A percentile compares a stretch with the other conserved stretches of the same genome.
Evolutionary conservation across 1,284 basidiomycete species (phyloP).

Genomic region (Cryptococcus neoformans): DNA sequence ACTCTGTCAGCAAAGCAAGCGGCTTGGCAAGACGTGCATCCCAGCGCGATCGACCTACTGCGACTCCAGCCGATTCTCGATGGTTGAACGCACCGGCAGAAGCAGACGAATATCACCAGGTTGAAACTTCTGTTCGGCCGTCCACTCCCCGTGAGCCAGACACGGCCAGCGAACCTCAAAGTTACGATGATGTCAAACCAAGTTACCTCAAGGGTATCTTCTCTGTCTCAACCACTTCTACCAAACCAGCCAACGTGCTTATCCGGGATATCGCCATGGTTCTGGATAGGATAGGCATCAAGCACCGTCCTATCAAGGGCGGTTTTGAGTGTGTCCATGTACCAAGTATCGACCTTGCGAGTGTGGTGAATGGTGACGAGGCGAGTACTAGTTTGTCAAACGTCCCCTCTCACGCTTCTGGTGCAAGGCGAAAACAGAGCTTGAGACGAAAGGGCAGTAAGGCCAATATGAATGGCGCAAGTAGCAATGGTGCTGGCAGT

Average conservation of each 20-base stretch:
- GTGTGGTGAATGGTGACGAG: constrained; percentile 55
- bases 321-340: constrained; percentile 96
- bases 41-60: constrained; percentile 12
- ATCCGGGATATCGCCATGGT: constrained; percentile 81
- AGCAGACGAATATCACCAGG: constrained; percentile 19
- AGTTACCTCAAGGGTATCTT: constrained; percentile 86
- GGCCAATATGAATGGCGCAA: constrained; percentile 8
- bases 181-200: constrained; percentile 66
- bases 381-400: constrained; percentile 23
- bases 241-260: constrained; percentile 76
- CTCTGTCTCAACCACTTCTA: constrained; percentile 94
- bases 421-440: constrained; percentile 18
- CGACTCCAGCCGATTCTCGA: constrained; percentile 21
- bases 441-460: constrained; percentile 22
- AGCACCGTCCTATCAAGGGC: constrained; percentile 82
- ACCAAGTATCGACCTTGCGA: constrained; percentile 84
- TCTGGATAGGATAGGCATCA: constrained; percentile 89
- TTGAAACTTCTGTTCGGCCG: constrained; percentile 4
- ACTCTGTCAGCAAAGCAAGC: constrained; percentile 27
- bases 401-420: constrained; percentile 4
- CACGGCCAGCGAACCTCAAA: constrained; percentile 10
- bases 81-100: constrained; percentile 27
- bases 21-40: constrained; percentile 27
- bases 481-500: neutral
- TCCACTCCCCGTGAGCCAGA: constrained; percentile 4